Conservation (phyloP, 129 eudicot species). For the Flaveria trinervia region DNA sequence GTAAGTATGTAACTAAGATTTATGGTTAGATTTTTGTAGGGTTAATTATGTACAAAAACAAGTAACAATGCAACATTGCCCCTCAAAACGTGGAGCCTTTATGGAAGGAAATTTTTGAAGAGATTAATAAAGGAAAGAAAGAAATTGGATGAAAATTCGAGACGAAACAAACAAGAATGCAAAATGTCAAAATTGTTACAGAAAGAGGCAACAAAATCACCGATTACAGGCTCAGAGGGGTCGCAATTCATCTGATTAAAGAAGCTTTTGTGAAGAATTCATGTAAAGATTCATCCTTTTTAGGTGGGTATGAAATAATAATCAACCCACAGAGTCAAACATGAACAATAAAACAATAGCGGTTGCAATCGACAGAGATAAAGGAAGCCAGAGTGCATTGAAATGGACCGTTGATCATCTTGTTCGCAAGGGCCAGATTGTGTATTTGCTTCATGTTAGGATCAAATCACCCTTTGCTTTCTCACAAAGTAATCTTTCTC, state of each 20-base stretch:
- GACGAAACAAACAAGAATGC: constrained; percentile 2
- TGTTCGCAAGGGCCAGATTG: constrained; percentile 56
- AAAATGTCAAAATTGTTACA: neutral
- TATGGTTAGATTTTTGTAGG: neutral
- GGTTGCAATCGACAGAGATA: constrained; percentile 69
- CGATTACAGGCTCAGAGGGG: constrained; percentile 1
- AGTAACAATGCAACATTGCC: neutral
- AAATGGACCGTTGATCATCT: constrained; percentile 78
- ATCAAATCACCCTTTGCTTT: constrained; percentile 27
- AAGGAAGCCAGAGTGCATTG: constrained; percentile 64
- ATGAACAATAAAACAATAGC: constrained; percentile 53
- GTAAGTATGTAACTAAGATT: neutral
- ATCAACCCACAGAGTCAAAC: neutral
- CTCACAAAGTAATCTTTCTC: constrained; percentile 39
- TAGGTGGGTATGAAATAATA: constrained; percentile 31
- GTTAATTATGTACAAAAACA: neutral
- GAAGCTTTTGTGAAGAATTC: neutral
- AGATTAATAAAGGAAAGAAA: constrained; percentile 22
- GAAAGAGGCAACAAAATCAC: neutral
- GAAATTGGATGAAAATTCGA: constrained; percentile 13
- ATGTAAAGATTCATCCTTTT: constrained; percentile 18
- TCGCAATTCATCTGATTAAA: neutral
- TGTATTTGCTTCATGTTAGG: constrained; percentile 66
- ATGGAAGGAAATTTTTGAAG: constrained; percentile 15
- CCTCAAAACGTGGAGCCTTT: constrained; percentile 28